Percentiles rank a stretch among this genome's conserved stretches.
These are phyloP conservation scores for Leptosphaerulina australis DNA, from an alignment of 2,329 filamentous ascomycete species.

Conservation along the genomic window DNA sequence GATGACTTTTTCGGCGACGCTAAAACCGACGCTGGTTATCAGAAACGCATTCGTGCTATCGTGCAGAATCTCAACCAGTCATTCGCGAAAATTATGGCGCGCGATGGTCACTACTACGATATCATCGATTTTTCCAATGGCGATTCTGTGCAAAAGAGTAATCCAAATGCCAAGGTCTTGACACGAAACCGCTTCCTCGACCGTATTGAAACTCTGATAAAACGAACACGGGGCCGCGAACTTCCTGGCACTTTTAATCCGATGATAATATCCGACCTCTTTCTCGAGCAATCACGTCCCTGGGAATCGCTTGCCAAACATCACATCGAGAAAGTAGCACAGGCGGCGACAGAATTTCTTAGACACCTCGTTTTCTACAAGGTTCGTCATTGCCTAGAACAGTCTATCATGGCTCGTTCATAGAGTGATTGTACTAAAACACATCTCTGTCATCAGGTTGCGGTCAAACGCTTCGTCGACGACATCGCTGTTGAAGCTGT, in stretches of 20 bases:
- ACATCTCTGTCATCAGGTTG: constrained; percentile 44
- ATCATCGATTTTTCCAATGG: constrained; percentile 39
- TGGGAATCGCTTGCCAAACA: constrained; percentile 55
- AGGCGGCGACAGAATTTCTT: not conserved
- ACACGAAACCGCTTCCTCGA: not conserved
- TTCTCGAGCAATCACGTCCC: constrained; percentile 60
- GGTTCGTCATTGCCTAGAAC: not conserved
- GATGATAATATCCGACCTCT: constrained; percentile 63
- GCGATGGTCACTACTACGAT: constrained; percentile 27
- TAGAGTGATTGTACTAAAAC: not conserved
- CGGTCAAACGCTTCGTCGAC: constrained; percentile 54
- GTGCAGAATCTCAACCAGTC: constrained; percentile 27
- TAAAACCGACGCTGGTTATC: constrained; percentile 7
- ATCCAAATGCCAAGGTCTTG: not conserved
- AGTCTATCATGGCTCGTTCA: not conserved
- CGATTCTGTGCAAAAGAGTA: not conserved
- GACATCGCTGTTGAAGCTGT: constrained; percentile 53
- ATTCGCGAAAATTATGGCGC: constrained; percentile 31
- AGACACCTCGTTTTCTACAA: not conserved
- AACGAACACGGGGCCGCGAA: constrained; percentile 57
- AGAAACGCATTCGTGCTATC: constrained; percentile 25
- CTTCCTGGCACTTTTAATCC: constrained; percentile 67
- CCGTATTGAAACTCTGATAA: not conserved
- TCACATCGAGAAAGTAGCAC: constrained; percentile 26
- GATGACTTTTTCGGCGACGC: constrained; percentile 32